Evolutionary conservation across 768 basidiomycete genomes (phyloP), one percentile per base, ranked within the genome.

Genomic region (Boletales sp.): DNA sequence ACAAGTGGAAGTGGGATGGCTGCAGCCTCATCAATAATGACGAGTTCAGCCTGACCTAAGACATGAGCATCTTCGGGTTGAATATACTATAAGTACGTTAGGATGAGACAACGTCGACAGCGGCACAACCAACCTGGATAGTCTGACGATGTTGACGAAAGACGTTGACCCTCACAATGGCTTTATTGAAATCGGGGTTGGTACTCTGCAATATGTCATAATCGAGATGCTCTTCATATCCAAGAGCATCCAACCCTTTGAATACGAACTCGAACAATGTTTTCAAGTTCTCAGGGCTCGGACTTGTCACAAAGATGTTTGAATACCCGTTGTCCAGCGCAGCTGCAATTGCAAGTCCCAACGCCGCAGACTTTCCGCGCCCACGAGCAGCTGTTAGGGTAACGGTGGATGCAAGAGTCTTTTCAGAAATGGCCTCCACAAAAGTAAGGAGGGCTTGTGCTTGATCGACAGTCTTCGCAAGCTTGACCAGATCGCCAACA

Each of bases 31-130:
- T 99, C 96, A 56, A 99, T 95, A 60, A 99, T 87, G 56, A 99
- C 86, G 8, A 99, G 80, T 61, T 99, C 96, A 0, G 96, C 96
- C 66, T 98, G 96, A 8, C 95, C 94, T 11, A 99, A 82, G 17
- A 97, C 94, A 65, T 99, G 95, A 0, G 93, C 88, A 66, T 99
- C 96, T 76, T 96, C 85, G 1, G 96, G 96, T 79, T 94, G 90
- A 41, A 99, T 98, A 66, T 97, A 99, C 93, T 99, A 55, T n/a
- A 9, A 36, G 40, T 14, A 37, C 17, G 14, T 59, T 30, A 59
- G 53, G 34, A 40, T 14, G 32, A 34, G 32, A 32, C 25, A 44
- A 34, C 38, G 10, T n/a, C 8, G 19, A 17, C 21, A 28, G 31
- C 18, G 19, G 39, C 5, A 25, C n/a, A 19, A 67, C 75, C 3